Conservation (phyloP, 2,329 filamentous ascomycete species). For the Penicillium sp. region DNA sequence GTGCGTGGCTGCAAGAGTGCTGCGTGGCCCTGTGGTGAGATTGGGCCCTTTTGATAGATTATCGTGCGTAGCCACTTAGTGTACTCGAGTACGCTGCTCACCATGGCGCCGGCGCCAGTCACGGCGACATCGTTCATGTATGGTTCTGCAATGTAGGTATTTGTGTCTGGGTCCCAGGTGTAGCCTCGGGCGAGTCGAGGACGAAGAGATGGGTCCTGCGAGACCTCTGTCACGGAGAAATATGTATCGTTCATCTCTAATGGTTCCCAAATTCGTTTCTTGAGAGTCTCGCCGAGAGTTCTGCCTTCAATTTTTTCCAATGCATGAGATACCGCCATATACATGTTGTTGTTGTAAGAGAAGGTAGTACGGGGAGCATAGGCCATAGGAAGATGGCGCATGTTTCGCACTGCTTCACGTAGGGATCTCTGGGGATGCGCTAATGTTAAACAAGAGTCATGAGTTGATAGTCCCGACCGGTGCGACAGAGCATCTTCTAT, state of each 20-base stretch:
- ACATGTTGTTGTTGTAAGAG: slow-evolving; percentile 28
- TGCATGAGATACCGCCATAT: slow-evolving; percentile 20
- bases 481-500: slow-evolving; percentile 38
- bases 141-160: slow-evolving; percentile 13
- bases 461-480: slow-evolving; percentile 29
- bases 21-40: slow-evolving; percentile 16
- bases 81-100: slow-evolving; percentile 29
- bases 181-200: slow-evolving; percentile 20
- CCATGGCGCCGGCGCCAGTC: slow-evolving; percentile 23
- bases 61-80: slow-evolving; percentile 24
- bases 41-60: slow-evolving; percentile 17
- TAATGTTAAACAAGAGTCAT: slow-evolving; percentile 8
- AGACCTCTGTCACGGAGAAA: slow-evolving; percentile 18
- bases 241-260: slow-evolving; percentile 26
- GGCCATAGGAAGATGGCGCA: slow-evolving; percentile 21
- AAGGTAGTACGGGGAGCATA: slow-evolving; percentile 19
- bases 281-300: slow-evolving; percentile 14
- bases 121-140: slow-evolving; percentile 17
- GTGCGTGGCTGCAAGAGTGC: slow-evolving; percentile 15
- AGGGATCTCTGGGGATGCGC: background rate
- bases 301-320: slow-evolving; percentile 15
- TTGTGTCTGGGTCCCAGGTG: slow-evolving; percentile 15
- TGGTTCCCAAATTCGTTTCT: slow-evolving; percentile 24
- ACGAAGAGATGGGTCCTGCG: background rate
- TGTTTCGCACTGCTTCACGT: slow-evolving; percentile 18